Evolutionary conservation across 2,329 filamentous ascomycete genomes (phyloP).

Genomic region (Hypomyces perniciosus): DNA sequence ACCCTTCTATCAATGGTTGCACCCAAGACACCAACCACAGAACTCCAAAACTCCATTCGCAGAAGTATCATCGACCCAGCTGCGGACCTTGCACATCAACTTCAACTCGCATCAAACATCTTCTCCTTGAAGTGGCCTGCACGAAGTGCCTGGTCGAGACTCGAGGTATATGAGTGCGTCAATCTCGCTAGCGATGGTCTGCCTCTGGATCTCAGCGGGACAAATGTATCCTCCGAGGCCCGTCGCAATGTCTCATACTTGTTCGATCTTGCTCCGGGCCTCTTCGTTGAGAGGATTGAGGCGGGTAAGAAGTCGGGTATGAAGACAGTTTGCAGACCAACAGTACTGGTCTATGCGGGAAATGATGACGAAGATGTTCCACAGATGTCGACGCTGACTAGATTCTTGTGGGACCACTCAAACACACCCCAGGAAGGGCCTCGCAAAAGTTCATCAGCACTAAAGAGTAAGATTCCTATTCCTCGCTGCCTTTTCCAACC

Average conservation of each 20-base stretch:
- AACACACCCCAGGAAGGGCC: slow-evolving; percentile 14
- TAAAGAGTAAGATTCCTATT: slow-evolving; percentile 24
- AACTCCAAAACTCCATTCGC: slow-evolving; percentile 28
- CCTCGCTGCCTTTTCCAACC: slow-evolving; percentile 16
- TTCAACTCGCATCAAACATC: slow-evolving; percentile 30
- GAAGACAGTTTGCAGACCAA: slow-evolving; percentile 30
- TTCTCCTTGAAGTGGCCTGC: slow-evolving; percentile 34
- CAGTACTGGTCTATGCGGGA: slow-evolving; percentile 26
- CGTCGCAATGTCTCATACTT: slow-evolving; percentile 29
- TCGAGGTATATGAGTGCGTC: slow-evolving; percentile 33
- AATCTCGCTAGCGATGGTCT: slow-evolving; percentile 28
- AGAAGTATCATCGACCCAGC: slow-evolving; percentile 30
- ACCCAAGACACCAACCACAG: slow-evolving; percentile 21
- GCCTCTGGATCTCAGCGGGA: slow-evolving; percentile 24
- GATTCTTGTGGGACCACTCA: slow-evolving; percentile 28
- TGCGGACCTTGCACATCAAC: slow-evolving; percentile 29
- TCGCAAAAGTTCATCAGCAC: slow-evolving; percentile 11
- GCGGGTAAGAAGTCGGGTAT: slow-evolving; percentile 26
- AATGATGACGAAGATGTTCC: slow-evolving; percentile 19
- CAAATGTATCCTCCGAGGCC: slow-evolving; percentile 22
- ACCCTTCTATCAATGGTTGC: slow-evolving; percentile 25
- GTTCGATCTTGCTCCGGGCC: slow-evolving; percentile 31
- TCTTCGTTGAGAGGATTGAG: slow-evolving; percentile 32
- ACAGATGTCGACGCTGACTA: slow-evolving; percentile 28
- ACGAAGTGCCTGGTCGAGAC: slow-evolving; percentile 28